These are phyloP conservation scores for Claviceps lovelessii DNA, from an alignment of 2,329 filamentous ascomycete genomes.

Conservation along the genomic window DNA sequence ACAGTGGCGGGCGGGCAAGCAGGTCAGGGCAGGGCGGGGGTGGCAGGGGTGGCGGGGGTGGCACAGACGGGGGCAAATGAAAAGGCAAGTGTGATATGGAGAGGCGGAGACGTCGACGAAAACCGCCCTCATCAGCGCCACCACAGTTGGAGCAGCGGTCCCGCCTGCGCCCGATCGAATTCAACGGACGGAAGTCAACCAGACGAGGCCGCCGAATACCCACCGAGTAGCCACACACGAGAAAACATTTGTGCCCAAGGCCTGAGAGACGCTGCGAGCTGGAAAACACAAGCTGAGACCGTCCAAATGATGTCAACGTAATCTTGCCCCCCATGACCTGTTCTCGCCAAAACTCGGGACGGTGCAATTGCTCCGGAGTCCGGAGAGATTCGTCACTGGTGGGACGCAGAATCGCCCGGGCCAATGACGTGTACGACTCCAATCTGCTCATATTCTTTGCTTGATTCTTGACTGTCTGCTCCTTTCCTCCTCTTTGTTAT, in stretches of 20 bases:
- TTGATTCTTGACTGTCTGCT: background rate
- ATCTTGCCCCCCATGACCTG: too few relatives aligned
- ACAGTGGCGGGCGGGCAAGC: too few relatives aligned
- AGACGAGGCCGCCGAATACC: background rate
- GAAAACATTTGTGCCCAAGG: too few relatives aligned
- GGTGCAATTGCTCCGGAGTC: slow-evolving; percentile 2
- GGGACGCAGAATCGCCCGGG: background rate
- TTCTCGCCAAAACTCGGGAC: background rate
- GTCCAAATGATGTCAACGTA: too few relatives aligned
- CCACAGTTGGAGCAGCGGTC: background rate
- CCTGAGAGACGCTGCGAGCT: too few relatives aligned
- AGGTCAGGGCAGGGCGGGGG: background rate
- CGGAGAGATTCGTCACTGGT: background rate
- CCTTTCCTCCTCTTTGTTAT: background rate
- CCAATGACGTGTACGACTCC: background rate
- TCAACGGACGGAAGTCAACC: background rate
- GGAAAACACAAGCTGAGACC: too few relatives aligned
- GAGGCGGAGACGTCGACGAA: background rate
- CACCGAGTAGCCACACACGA: too few relatives aligned
- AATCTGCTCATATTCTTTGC: background rate
- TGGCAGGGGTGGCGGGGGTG: too few relatives aligned
- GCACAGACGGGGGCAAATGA: too few relatives aligned
- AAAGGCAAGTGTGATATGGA: too few relatives aligned
- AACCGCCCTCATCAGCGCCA: background rate
- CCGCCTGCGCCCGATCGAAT: background rate